phyloP scores from a whole-genome alignment of 2,329 filamentous ascomycete genomes.

The Paraconiothyrium sp. region DNA sequence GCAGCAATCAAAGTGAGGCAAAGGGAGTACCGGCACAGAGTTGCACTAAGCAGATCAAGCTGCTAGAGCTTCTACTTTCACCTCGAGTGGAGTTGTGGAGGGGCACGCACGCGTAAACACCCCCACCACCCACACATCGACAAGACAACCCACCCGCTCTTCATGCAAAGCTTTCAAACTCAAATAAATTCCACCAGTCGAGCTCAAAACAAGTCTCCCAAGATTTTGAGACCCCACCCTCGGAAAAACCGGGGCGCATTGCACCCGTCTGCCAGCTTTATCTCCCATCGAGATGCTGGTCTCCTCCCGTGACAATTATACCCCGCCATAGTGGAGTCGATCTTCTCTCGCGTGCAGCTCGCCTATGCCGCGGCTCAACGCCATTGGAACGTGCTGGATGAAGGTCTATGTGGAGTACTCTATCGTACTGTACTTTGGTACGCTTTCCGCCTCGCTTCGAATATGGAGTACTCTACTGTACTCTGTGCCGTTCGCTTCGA shows the following conservation, averaged over 20 bases:
- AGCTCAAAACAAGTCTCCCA: background rate
- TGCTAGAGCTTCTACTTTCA: background rate
- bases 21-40: background rate
- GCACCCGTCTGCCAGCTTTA: background rate
- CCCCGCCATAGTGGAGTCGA: constrained; percentile 14
- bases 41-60: background rate
- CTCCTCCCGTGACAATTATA: constrained; percentile 9
- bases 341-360: constrained; percentile 11
- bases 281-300: constrained; percentile 2
- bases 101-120: background rate
- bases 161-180: background rate
- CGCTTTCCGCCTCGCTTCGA: constrained; percentile 5
- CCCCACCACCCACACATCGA: background rate
- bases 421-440: background rate
- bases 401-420: background rate
- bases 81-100: background rate
- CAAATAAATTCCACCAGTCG: background rate
- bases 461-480: background rate
- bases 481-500: constrained; percentile 3
- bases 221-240: background rate
- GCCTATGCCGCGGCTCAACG: constrained; percentile 7
- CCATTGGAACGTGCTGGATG: constrained; percentile 6
- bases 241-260: background rate
- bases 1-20: background rate
- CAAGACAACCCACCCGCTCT: background rate